Evolutionary conservation across 345 rosid genomes (phyloP).

Genomic region (Acer campestre): DNA sequence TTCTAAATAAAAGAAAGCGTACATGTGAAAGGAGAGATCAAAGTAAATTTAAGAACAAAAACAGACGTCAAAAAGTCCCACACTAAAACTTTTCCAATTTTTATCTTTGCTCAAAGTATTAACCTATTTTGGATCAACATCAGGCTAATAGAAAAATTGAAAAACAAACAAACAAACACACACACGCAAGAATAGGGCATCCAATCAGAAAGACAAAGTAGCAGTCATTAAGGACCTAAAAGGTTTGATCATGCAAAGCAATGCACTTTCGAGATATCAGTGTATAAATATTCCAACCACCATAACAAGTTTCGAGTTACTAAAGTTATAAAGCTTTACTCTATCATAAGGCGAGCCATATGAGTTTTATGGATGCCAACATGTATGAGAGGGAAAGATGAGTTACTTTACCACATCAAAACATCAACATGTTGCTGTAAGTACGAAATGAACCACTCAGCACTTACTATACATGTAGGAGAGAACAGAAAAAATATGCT

Average conservation of each 20-base stretch:
- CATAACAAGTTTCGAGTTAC: background rate
- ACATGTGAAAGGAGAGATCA: background rate
- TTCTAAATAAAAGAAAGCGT: background rate
- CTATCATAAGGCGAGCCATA: background rate
- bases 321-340: background rate
- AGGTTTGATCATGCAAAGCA: background rate
- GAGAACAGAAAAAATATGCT: background rate
- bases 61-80: background rate
- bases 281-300: background rate
- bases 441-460: background rate
- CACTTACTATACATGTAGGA: background rate
- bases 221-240: background rate
- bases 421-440: conserved; percentile 2
- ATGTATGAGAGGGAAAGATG: background rate
- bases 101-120: background rate
- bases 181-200: background rate
- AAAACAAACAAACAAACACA: background rate
- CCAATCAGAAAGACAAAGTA: background rate
- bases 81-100: background rate
- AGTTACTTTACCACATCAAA: background rate
- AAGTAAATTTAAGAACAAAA: background rate
- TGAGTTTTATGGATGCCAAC: background rate
- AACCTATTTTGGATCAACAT: background rate
- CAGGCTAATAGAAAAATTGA: background rate
- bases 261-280: background rate